These are phyloP conservation scores for Drechslerella stenobrocha DNA, from an alignment of 2,329 filamentous ascomycete species.

Conservation along the genomic window DNA sequence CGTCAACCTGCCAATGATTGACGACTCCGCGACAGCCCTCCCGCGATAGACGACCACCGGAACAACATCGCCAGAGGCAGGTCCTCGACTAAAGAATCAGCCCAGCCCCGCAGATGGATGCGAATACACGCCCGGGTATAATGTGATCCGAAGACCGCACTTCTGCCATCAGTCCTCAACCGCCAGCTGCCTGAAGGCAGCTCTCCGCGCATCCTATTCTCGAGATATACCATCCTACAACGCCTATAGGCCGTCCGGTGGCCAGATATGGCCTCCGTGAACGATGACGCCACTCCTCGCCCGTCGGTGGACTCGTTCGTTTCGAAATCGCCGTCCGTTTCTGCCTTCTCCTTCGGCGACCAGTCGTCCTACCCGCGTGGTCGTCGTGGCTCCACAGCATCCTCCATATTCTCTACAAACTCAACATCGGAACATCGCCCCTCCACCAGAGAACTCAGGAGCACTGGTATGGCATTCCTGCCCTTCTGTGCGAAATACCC, in stretches of 20 bases:
- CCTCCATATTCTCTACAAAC: slow-evolving; percentile 72
- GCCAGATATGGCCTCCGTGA: slow-evolving; percentile 21
- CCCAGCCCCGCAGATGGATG: slow-evolving; percentile 8
- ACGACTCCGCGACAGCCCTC: not conserved
- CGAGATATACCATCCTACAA: not conserved
- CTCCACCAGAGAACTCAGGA: slow-evolving; percentile 21
- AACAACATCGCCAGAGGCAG: not conserved
- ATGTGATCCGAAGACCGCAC: slow-evolving; percentile 18
- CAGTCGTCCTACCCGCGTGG: slow-evolving; percentile 36
- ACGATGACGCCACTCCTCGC: slow-evolving; percentile 33
- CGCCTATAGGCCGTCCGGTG: not conserved
- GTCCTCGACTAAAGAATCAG: not conserved
- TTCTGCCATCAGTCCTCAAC: not conserved
- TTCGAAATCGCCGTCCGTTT: slow-evolving; percentile 36
- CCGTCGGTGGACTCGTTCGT: slow-evolving; percentile 41
- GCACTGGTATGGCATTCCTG: slow-evolving; percentile 14
- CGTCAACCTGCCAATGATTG: too few relatives aligned
- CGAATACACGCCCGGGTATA: slow-evolving; percentile 1
- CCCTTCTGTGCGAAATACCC: not conserved
- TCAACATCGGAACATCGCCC: slow-evolving; percentile 39
- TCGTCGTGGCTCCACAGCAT: slow-evolving; percentile 79
- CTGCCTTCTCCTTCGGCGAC: slow-evolving; percentile 33
- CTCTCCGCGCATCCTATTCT: not conserved
- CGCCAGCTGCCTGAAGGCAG: slow-evolving; percentile 13
- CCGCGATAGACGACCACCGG: not conserved